A percentile compares a stretch with the other conserved stretches of the same genome.
phyloP scores from a whole-genome alignment of 2,329 filamentous ascomycete genomes.

The Penicillium oxalicum region DNA sequence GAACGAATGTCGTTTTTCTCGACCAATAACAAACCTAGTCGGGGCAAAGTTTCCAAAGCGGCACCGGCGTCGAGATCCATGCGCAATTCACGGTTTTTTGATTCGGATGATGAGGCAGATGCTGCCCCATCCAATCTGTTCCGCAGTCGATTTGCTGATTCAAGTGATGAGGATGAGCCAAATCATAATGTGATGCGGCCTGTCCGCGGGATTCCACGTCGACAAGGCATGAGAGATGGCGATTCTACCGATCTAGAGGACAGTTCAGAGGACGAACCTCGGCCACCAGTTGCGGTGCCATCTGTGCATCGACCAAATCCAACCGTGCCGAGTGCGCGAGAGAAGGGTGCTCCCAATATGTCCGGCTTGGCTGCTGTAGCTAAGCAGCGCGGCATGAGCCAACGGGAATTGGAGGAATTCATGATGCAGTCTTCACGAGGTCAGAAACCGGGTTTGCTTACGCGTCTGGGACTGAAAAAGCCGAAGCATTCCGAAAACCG shows the following conservation, averaged over 20 bases:
- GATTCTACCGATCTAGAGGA: slow-evolving; percentile 59
- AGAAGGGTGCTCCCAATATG: slow-evolving; percentile 28
- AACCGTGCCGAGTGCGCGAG: slow-evolving; percentile 20
- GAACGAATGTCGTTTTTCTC: slow-evolving; percentile 39
- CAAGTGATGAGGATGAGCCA: slow-evolving; percentile 63
- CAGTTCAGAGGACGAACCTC: slow-evolving; percentile 49
- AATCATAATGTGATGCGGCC: slow-evolving; percentile 40
- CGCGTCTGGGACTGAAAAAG: slow-evolving; percentile 28
- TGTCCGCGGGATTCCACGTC: slow-evolving; percentile 56
- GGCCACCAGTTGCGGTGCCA: slow-evolving; percentile 21
- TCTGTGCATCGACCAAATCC: slow-evolving; percentile 19
- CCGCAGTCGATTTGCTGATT: slow-evolving; percentile 62
- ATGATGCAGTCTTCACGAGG: slow-evolving; percentile 26
- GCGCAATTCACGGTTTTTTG: slow-evolving; percentile 49
- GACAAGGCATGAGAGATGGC: slow-evolving; percentile 53
- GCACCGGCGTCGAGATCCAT: slow-evolving; percentile 17
- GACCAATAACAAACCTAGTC: slow-evolving; percentile 32
- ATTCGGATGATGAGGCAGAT: slow-evolving; percentile 59
- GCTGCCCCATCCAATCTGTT: slow-evolving; percentile 35
- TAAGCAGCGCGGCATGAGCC: slow-evolving; percentile 54
- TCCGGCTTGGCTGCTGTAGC: slow-evolving; percentile 30
- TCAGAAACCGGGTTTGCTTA: slow-evolving; percentile 28
- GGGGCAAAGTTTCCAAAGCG: slow-evolving; percentile 21
- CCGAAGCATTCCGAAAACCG: slow-evolving; percentile 21
- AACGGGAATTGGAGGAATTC: slow-evolving; percentile 31